Evolutionary conservation across 306 rosid species (phyloP).

Genomic region (Trifolium subterraneum): DNA sequence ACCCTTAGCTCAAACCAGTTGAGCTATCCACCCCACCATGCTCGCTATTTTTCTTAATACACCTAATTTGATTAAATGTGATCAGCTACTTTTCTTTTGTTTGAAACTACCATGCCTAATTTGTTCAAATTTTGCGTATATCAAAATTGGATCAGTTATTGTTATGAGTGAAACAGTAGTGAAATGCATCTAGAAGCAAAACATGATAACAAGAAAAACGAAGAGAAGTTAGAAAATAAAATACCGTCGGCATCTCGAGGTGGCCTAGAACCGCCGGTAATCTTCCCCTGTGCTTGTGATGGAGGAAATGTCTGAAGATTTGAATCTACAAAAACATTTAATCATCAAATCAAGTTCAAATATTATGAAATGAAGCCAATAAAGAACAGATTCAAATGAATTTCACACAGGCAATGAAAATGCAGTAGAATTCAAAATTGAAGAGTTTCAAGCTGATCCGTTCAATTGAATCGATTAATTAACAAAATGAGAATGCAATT

Average conservation of each 20-base stretch:
- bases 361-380: not conserved
- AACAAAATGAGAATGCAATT: not conserved
- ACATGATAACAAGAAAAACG: not conserved
- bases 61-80: no score
- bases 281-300: slow-evolving; percentile 77
- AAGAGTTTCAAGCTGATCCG: not conserved
- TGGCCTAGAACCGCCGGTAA: slow-evolving; percentile 71
- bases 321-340: slow-evolving; percentile 61
- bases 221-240: not conserved
- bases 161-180: not conserved
- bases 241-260: slow-evolving; percentile 94
- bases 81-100: no score
- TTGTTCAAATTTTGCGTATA: no score
- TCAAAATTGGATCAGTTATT: not conserved
- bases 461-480: not conserved
- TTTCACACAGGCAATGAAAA: not conserved
- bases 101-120: no score
- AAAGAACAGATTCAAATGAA: slow-evolving; percentile 19
- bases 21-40: no score
- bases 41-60: no score
- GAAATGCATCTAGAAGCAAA: not conserved
- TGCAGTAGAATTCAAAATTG: not conserved
- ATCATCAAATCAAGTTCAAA: slow-evolving; percentile 5
- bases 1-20: no score
- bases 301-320: slow-evolving; percentile 95